Percentiles rank a stretch among this genome's conserved stretches.
Conservation (phyloP, 176 grass and related monocot species). For the Lolium rigidum region DNA sequence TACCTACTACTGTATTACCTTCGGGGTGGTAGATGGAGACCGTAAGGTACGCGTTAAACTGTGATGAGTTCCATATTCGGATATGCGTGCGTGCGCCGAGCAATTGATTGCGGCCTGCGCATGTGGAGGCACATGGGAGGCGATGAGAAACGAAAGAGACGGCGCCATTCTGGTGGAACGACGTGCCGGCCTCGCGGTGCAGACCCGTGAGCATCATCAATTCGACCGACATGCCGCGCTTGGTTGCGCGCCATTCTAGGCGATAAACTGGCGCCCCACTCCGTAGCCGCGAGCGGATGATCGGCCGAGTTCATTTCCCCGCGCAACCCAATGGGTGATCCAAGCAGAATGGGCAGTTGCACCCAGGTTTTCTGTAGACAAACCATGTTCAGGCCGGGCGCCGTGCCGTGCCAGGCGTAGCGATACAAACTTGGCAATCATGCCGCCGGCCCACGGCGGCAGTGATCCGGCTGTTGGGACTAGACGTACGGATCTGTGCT, state of each 20-base stretch:
- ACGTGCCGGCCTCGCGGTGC: slow-evolving; percentile 9
- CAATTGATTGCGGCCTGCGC: background rate
- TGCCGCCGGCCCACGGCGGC: background rate
- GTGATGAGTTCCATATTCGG: background rate
- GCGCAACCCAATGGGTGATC: too few relatives aligned
- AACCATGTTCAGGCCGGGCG: background rate
- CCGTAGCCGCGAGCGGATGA: too few relatives aligned
- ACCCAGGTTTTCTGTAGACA: too few relatives aligned
- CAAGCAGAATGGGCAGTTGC: too few relatives aligned
- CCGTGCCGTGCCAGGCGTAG: too few relatives aligned
- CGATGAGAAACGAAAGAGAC: background rate
- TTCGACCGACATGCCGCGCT: background rate
- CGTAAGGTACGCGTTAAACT: too few relatives aligned
- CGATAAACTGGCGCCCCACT: background rate
- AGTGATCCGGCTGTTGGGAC: too few relatives aligned
- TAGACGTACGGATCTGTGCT: too few relatives aligned
- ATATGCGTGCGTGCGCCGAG: background rate
- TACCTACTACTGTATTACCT: too few relatives aligned
- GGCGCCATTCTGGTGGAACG: background rate
- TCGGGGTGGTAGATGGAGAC: too few relatives aligned
- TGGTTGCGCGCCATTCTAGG: background rate
- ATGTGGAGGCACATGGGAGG: slow-evolving; percentile 35
- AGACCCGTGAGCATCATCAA: background rate
- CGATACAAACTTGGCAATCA: too few relatives aligned
- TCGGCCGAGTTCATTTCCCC: too few relatives aligned